phyloP scores from a whole-genome alignment of 2,329 filamentous ascomycete species.

The Aspergillus sp. region DNA sequence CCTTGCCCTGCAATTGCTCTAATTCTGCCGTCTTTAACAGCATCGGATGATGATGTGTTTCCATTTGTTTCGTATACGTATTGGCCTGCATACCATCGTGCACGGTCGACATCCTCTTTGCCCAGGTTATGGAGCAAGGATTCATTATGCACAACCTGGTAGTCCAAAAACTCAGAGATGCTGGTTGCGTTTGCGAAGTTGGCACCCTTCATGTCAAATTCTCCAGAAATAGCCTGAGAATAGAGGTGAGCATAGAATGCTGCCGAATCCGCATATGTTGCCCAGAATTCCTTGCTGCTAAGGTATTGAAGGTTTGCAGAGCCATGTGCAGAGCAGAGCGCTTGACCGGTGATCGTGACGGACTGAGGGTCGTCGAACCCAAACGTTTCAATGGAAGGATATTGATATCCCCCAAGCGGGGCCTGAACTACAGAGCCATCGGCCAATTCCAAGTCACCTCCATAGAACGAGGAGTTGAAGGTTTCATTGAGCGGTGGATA shows the following conservation, averaged over 20 bases:
- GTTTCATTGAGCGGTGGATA: slow-evolving; percentile 52
- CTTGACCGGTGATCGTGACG: slow-evolving; percentile 52
- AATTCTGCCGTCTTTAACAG: slow-evolving; percentile 28
- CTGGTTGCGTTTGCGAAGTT: slow-evolving; percentile 54
- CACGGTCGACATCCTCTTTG: slow-evolving; percentile 32
- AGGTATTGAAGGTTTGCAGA: slow-evolving; percentile 42
- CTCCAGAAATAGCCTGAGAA: slow-evolving; percentile 42
- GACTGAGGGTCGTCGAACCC: slow-evolving; percentile 49
- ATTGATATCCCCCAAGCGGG: slow-evolving; percentile 59
- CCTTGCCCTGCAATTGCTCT: slow-evolving; percentile 46
- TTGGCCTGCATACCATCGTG: slow-evolving; percentile 50
- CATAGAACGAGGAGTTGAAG: slow-evolving; percentile 31
- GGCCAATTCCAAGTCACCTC: slow-evolving; percentile 44
- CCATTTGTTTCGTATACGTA: slow-evolving; percentile 50
- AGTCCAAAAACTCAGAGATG: slow-evolving; percentile 58
- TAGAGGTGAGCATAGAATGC: slow-evolving; percentile 51
- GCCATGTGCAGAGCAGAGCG: slow-evolving; percentile 43
- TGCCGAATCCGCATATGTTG: slow-evolving; percentile 36
- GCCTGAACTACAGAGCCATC: slow-evolving; percentile 48
- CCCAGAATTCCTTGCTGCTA: slow-evolving; percentile 40
- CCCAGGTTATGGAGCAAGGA: slow-evolving; percentile 36
- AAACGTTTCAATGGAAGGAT: slow-evolving; percentile 50
- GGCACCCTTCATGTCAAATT: slow-evolving; percentile 40
- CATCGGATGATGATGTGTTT: slow-evolving; percentile 38
- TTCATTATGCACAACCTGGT: slow-evolving; percentile 53